Base-by-base conservation (phyloP, 805 yeast species). In the Brettanomyces nanus region DNA sequence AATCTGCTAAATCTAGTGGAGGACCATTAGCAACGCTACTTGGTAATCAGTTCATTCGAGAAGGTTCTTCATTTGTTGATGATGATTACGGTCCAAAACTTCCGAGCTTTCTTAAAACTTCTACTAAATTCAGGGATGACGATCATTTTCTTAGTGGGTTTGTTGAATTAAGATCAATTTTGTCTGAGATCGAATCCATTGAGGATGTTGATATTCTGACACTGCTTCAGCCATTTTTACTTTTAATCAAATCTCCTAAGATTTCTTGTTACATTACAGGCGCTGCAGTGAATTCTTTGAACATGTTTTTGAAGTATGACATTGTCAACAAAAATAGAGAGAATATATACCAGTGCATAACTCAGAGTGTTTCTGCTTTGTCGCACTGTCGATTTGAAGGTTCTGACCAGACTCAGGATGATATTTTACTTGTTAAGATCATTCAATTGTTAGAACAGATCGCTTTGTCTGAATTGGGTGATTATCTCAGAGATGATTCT, bases 381-480 rank as follows among this genome's bases (percentile, higher is more conserved):
- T 85, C 97, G 1, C 95, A 86, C 55, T 92, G 97, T 61, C 75
- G 95, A 33, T 92, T 92, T 56, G 97, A 92, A 64, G 95, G 95
- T 2, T 82, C 92, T 0, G 96, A 89, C 54, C 95, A 86, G 56
- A 73, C 81, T 26, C 81, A 85, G 31, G 97, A 92, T 61, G 98
- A 92, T 56, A 84, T 94, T 0, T 90, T 92, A 3, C 64, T 92
- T 33, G 68, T 90, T 36, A 85, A 85, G 52, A 95, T 92, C 17
- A 72, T 92, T 44, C 68, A 81, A 31, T 64, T 90, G 19, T 65
- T 90, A 48, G 90, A 86, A 47, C 57, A 62, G 18, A 69, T 89
- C 13, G 69, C 87, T 13, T 66, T 69, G 17, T 75, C 89, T n/a
- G 70, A 71, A 1, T 63, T 79, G 32, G 81, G 90, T 19, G 69